Evolutionary conservation across 768 basidiomycete genomes (phyloP).

Genomic region (Lactifluus volemus): DNA sequence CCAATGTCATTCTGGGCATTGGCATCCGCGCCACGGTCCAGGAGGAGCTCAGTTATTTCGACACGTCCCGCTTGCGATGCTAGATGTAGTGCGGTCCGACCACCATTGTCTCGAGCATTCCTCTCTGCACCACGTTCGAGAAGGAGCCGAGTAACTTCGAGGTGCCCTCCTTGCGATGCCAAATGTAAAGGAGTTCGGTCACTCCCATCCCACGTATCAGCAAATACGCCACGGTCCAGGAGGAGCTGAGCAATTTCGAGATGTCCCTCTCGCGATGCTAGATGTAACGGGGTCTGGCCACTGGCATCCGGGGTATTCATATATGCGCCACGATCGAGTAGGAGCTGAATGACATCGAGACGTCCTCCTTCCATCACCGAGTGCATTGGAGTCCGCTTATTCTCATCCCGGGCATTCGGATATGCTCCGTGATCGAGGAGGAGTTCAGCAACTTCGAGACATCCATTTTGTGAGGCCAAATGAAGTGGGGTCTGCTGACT

Average conservation of each 20-base stretch:
- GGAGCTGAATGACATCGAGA: not conserved
- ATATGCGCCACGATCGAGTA: not conserved
- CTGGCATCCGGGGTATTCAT: not conserved
- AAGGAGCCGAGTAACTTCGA: not conserved
- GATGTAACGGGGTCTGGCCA: not conserved
- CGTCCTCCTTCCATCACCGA: not conserved
- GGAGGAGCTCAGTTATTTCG: not conserved
- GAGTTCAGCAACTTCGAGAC: not conserved
- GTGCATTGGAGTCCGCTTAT: not conserved
- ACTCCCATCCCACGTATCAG: not conserved
- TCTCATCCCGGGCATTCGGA: not conserved
- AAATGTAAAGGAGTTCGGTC: not conserved
- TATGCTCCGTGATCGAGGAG: not conserved
- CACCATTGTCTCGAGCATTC: not conserved
- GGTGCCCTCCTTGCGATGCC: not conserved
- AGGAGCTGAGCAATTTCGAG: not conserved
- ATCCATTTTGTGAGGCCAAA: not conserved
- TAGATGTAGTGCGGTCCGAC: not conserved
- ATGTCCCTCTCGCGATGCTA: not conserved
- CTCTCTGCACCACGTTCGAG: not conserved
- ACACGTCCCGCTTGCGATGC: not conserved
- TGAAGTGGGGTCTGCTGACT: not conserved
- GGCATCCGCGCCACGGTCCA: not conserved
- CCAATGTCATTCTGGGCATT: not conserved
- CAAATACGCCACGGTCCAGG: not conserved